phyloP scores from a whole-genome alignment of 352 stramenopile genomes.

The Albugo laibachii region DNA sequence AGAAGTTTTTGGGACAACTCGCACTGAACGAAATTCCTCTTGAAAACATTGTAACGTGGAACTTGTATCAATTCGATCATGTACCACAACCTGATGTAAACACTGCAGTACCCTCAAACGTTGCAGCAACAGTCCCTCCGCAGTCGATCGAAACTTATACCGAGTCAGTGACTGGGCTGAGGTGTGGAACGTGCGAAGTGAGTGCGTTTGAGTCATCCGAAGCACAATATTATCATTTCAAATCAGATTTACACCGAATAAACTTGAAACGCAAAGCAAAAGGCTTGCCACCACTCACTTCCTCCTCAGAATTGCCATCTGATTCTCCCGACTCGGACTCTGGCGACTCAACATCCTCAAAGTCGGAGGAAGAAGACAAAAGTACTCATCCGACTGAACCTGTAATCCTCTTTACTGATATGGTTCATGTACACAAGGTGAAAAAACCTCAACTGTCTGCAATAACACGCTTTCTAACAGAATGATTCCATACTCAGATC shows the following conservation, averaged over 20 bases:
- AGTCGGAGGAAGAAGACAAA: slow-evolving; percentile 3
- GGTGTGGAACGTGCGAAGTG: slow-evolving; percentile 57
- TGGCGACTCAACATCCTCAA: slow-evolving; percentile 11
- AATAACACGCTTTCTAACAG: background rate
- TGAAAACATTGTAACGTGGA: too few relatives aligned
- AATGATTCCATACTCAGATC: slow-evolving; percentile 11
- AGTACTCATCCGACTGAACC: slow-evolving; percentile 15
- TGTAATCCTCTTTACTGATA: slow-evolving; percentile 63
- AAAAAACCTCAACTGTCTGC: slow-evolving; percentile 5
- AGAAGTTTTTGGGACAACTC: too few relatives aligned
- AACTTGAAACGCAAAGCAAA: slow-evolving; percentile 65
- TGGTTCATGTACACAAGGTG: slow-evolving; percentile 53
- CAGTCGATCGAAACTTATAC: too few relatives aligned
- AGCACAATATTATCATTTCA: slow-evolving; percentile 74
- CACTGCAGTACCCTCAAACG: too few relatives aligned
- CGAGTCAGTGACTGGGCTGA: slow-evolving; percentile 13
- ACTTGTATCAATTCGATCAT: too few relatives aligned
- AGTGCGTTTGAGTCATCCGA: slow-evolving; percentile 41
- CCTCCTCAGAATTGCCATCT: slow-evolving; percentile 15
- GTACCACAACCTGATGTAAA: too few relatives aligned
- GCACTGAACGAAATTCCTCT: too few relatives aligned
- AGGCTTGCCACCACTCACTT: slow-evolving; percentile 14
- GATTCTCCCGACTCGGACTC: slow-evolving; percentile 12
- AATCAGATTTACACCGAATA: slow-evolving; percentile 53
- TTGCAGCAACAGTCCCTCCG: too few relatives aligned